Percentiles rank a stretch among this genome's conserved stretches.
These are phyloP conservation scores for Ammopiptanthus mongolicus DNA, from an alignment of 306 rosid species.

Conservation along the genomic window DNA sequence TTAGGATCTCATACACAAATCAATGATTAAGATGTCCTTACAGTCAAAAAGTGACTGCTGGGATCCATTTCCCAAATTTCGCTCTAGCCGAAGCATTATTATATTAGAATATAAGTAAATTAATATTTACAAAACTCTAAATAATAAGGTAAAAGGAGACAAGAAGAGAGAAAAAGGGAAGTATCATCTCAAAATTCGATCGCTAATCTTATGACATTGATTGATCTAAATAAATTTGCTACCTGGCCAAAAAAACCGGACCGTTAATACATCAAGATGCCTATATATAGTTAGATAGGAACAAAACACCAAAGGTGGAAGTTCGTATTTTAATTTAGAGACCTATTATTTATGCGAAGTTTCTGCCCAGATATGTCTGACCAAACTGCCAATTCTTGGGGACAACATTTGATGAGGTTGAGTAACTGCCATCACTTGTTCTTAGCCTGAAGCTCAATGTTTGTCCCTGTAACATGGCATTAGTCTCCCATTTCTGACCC, in stretches of 20 bases:
- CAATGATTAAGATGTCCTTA: too few relatives aligned
- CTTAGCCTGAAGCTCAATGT: conserved; percentile 54
- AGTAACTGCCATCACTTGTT: conserved; percentile 52
- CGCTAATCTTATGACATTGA: not conserved
- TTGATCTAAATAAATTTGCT: not conserved
- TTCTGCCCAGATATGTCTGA: conserved; percentile 64
- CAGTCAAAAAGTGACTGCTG: too few relatives aligned
- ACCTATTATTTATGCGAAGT: conserved; percentile 23
- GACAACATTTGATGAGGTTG: conserved; percentile 37
- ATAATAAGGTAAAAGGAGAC: not conserved
- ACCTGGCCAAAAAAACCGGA: not conserved
- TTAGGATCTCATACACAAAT: too few relatives aligned
- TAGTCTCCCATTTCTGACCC: conserved; percentile 79
- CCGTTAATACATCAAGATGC: not conserved
- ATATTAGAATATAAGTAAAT: not conserved
- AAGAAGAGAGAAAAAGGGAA: not conserved
- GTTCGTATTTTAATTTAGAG: not conserved
- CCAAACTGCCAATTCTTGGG: conserved; percentile 75
- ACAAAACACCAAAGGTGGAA: not conserved
- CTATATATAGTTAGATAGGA: not conserved
- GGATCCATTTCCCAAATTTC: too few relatives aligned
- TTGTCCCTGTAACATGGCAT: conserved; percentile 55
- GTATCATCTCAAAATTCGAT: not conserved
- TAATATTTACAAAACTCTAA: not conserved
- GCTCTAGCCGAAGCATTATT: too few relatives aligned